phyloP scores from a whole-genome alignment of 169 alveolate species.

The Eimeria acervulina region DNA sequence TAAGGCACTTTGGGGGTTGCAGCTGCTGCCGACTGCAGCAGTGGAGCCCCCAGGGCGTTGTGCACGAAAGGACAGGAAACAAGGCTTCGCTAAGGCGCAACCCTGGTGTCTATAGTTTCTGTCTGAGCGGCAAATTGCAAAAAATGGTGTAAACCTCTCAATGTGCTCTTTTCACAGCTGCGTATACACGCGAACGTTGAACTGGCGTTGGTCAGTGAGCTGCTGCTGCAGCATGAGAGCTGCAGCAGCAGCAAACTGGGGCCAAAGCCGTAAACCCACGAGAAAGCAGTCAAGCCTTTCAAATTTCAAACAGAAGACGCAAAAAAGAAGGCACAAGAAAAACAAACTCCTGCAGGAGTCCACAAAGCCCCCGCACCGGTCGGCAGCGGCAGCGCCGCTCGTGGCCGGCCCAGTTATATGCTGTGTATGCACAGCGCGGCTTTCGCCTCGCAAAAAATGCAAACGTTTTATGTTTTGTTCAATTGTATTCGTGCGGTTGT shows the following conservation, averaged over 20 bases:
- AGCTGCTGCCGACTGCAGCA: conserved; percentile 38
- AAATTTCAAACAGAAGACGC: conserved; percentile 60
- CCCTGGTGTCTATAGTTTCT: neutral
- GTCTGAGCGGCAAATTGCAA: neutral
- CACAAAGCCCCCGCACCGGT: conserved; percentile 65
- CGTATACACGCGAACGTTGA: neutral
- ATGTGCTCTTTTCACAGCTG: neutral
- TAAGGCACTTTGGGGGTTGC: too few relatives aligned
- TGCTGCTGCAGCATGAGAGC: conserved; percentile 72
- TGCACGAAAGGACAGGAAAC: neutral
- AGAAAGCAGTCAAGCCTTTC: conserved; percentile 58
- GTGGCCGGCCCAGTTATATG: conserved; percentile 32
- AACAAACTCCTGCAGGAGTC: conserved; percentile 4
- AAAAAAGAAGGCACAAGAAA: conserved; percentile 32
- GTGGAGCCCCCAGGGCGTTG: conserved; percentile 8
- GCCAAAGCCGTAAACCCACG: conserved; percentile 55
- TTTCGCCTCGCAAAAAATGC: neutral
- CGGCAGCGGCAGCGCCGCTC: conserved; percentile 76
- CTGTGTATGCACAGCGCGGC: neutral
- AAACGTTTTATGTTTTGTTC: neutral
- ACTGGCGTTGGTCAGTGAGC: conserved; percentile 73
- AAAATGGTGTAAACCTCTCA: neutral
- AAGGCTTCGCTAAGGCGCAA: neutral
- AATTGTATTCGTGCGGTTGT: neutral
- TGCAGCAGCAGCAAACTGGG: conserved; percentile 74